Conservation (phyloP, 106 monocot species). For the Ottelia alismoides region DNA sequence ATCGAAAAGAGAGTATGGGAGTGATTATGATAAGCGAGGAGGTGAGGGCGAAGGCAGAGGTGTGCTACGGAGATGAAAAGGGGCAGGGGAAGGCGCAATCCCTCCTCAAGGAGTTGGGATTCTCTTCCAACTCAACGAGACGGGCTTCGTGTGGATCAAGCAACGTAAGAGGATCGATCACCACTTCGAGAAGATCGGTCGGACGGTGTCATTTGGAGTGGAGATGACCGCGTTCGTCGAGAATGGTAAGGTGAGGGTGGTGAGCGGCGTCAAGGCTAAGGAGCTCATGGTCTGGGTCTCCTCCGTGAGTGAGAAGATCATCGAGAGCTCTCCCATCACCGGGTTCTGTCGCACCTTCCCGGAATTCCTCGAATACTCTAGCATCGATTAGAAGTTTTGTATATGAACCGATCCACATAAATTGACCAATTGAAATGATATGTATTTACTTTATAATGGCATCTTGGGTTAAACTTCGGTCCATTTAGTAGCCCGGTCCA, state of each 20-base stretch:
- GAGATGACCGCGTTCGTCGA: constrained; percentile 4
- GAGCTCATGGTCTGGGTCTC: constrained; percentile 1
- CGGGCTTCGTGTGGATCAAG: constrained; percentile 1
- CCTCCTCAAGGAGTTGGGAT: neutral
- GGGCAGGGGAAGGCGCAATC: neutral
- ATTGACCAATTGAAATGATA: no score
- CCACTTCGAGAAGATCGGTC: neutral
- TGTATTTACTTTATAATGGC: no score
- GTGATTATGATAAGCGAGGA: neutral
- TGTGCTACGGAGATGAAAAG: neutral
- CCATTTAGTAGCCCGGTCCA: no score
- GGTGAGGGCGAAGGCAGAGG: constrained; percentile 1
- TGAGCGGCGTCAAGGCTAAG: neutral
- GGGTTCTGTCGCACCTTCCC: constrained; percentile 37
- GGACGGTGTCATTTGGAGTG: neutral
- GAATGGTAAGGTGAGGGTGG: neutral
- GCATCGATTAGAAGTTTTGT: no score
- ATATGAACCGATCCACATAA: no score
- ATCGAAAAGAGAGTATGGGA: no score
- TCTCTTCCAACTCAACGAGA: neutral
- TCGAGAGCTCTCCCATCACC: constrained; percentile 21
- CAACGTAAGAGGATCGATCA: neutral
- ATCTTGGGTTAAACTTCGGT: no score
- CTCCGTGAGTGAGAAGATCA: no score
- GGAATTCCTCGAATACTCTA: no score